phyloP scores from a whole-genome alignment of 2,329 filamentous ascomycete species.

The Diaporthe citrichinensis region DNA sequence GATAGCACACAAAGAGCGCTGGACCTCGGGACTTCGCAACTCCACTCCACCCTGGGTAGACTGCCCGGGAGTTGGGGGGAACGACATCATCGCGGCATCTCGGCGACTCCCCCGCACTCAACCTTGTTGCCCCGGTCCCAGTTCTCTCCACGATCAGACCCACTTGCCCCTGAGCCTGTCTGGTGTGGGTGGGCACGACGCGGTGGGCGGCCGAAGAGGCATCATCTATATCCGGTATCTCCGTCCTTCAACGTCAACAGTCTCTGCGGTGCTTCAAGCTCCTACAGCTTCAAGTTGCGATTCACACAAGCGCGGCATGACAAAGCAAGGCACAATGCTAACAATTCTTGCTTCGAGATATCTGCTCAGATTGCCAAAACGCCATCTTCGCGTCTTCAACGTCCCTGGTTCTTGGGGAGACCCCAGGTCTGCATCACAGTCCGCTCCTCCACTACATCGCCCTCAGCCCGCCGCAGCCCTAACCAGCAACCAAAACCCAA shows the following conservation, averaged over 20 bases:
- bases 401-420: too few species aligned
- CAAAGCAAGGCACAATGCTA: too few species aligned
- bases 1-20: constrained; percentile 11
- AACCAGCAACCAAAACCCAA: background rate
- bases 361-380: background rate
- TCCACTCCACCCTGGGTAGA: constrained; percentile 14
- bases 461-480: background rate
- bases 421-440: background rate
- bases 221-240: constrained; percentile 13
- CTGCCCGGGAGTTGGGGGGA: constrained; percentile 6
- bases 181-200: constrained; percentile 1
- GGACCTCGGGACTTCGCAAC: constrained; percentile 20
- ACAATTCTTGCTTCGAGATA: background rate
- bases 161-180: constrained; percentile 12
- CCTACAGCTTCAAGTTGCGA: too few species aligned
- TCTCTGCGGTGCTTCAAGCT: background rate
- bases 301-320: background rate
- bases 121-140: constrained; percentile 11
- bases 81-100: constrained; percentile 21
- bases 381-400: background rate
- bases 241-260: constrained; percentile 8
- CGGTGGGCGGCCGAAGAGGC: background rate
- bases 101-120: constrained; percentile 23
- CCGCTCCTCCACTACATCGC: background rate
- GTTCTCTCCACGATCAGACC: constrained; percentile 22